Evolutionary conservation across 2,329 filamentous ascomycete genomes (phyloP).

Genomic region (Polychaeton citri): DNA sequence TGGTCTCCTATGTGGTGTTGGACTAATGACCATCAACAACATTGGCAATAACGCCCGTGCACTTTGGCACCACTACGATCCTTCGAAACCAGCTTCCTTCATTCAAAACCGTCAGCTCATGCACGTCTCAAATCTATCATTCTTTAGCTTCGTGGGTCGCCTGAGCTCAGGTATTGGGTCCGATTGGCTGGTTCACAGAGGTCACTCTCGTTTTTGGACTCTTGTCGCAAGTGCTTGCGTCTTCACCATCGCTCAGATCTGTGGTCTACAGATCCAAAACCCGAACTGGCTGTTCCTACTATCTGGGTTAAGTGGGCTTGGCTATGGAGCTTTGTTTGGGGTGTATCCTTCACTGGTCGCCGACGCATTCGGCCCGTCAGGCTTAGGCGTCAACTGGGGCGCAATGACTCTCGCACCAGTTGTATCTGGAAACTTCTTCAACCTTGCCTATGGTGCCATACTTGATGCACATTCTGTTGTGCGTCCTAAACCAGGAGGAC

Average conservation of each 20-base stretch:
- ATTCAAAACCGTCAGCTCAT: constrained; percentile 72
- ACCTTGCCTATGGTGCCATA: constrained; percentile 72
- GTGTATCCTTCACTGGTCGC: constrained; percentile 79
- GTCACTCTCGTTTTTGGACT: constrained; percentile 82
- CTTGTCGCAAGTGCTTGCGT: constrained; percentile 63
- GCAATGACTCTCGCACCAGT: constrained; percentile 85
- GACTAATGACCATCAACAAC: constrained; percentile 98
- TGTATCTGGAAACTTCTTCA: constrained; percentile 80
- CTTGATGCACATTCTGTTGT: constrained; percentile 70
- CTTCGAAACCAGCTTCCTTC: constrained; percentile 56
- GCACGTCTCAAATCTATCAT: constrained; percentile 87
- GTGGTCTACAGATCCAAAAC: constrained; percentile 60
- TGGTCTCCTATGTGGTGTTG: constrained; percentile 81
- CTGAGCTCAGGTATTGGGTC: constrained; percentile 68
- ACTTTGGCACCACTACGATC: constrained; percentile 77
- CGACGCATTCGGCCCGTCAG: constrained; percentile 80
- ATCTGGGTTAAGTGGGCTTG: constrained; percentile 72
- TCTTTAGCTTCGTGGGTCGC: constrained; percentile 74
- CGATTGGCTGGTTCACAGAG: constrained; percentile 72
- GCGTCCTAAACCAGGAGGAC: constrained; percentile 38
- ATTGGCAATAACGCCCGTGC: constrained; percentile 80
- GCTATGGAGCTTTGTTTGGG: constrained; percentile 87
- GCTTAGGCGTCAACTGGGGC: constrained; percentile 91
- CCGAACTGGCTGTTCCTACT: constrained; percentile 66
- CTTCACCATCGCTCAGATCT: constrained; percentile 68